Percentiles rank a stretch among this genome's conserved stretches.
Evolutionary conservation across 2,329 filamentous ascomycete species (phyloP).

Genomic region (Mycosphaerella arachidis): DNA sequence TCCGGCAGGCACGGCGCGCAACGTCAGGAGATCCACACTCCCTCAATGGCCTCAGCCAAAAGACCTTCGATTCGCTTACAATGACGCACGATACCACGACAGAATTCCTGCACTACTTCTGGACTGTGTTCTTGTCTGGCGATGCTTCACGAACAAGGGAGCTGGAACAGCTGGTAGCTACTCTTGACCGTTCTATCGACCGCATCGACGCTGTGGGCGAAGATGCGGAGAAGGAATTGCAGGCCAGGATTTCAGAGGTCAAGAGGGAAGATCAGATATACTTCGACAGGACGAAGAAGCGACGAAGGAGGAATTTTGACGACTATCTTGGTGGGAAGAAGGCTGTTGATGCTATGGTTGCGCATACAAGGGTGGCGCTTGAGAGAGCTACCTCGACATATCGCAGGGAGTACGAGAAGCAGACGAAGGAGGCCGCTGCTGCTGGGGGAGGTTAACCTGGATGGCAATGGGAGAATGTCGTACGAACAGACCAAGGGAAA

Average conservation of each 20-base stretch:
- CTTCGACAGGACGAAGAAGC: conserved; percentile 68
- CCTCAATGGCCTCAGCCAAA: conserved; percentile 35
- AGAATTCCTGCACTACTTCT: conserved; percentile 97
- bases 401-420: conserved; percentile 61
- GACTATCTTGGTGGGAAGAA: conserved; percentile 69
- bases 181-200: conserved; percentile 68
- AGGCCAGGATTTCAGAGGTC: conserved; percentile 60
- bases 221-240: conserved; percentile 71
- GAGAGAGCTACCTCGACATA: conserved; percentile 68
- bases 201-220: conserved; percentile 76
- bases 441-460: not conserved
- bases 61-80: conserved; percentile 58
- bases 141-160: conserved; percentile 73
- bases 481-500: no score
- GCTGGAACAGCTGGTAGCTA: conserved; percentile 75
- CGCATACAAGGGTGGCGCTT: conserved; percentile 67
- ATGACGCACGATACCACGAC: conserved; percentile 87
- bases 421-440: conserved; percentile 35
- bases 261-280: conserved; percentile 68
- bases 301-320: conserved; percentile 52
- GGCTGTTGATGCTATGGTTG: conserved; percentile 71
- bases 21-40: conserved; percentile 24
- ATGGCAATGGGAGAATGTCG: no score
- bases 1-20: conserved; percentile 47
- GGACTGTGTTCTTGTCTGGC: conserved; percentile 84